Evolutionary conservation across 805 yeast genomes (phyloP), one percentile per base, ranked within the genome.

Genomic region (Kodamaea restingae): DNA sequence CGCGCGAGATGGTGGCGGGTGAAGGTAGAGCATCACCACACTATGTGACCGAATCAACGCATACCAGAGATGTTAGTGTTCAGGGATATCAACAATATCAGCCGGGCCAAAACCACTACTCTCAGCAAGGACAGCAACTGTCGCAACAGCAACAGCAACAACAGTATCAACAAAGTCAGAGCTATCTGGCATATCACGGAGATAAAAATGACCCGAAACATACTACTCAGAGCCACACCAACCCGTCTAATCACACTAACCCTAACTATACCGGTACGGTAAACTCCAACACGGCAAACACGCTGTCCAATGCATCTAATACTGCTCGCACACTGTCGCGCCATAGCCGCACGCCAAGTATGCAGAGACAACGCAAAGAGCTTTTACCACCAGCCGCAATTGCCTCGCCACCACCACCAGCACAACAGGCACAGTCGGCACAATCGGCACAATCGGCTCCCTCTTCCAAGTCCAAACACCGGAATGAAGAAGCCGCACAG

Each of bases 401-500:
- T 25, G 22, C 46, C 36, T 15, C 39, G 18, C 17, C 47, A 24
- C 32, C 32, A 18, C 32, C 20, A 12, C 12, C 20, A 15, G 10
- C 22, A 25, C 27, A 25, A 17, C 17, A 14, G 7, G 31, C 31
- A n/a, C 27, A 9, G 11, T 5, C 12, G 12, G n/a, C 27, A 6
- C 31, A n/a, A 6, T 21, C 32, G 20, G 18, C 7, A 11, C 31
- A 12, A 12, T 10, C 21, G 11, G 15, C 32, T 9, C 32, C 21
- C 4, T 21, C 20, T 7, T 7, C 20, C 11, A 41, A 44, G 11
- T 14, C 37, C n/a, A 29, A 42, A 18, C 48, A 24, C 32, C 32
- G 24, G 24, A 39, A 21, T 10, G 32, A 22, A n/a, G 32, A 33
- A n/a, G 42, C 21, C 25, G 28, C 46, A 9, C 70, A 69, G 46